phyloP scores from a whole-genome alignment of 1,284 basidiomycete species.

The Malassezia furfur region DNA sequence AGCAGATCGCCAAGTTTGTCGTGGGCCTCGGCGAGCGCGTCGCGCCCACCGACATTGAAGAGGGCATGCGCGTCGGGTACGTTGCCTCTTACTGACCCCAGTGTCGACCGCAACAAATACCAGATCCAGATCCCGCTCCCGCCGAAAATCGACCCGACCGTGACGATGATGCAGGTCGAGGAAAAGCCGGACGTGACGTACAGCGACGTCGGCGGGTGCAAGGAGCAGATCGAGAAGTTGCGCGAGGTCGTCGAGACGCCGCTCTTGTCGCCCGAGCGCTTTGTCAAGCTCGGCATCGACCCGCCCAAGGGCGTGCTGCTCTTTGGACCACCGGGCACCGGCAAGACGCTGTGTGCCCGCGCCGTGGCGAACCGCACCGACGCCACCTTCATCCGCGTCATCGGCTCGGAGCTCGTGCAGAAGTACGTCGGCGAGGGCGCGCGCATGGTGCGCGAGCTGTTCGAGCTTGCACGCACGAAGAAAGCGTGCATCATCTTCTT shows the following conservation, averaged over 20 bases:
- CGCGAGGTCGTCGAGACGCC: constrained; percentile 97
- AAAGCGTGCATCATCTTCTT: constrained; percentile 99
- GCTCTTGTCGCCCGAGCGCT: constrained; percentile 79
- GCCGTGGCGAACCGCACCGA: constrained; percentile 98
- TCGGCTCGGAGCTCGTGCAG: constrained; percentile 95
- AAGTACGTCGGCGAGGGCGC: constrained; percentile 99
- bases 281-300: constrained; percentile 95
- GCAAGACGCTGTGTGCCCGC: constrained; percentile 94
- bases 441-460: constrained; percentile 94
- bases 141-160: constrained; percentile 96
- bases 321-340: constrained; percentile 90
- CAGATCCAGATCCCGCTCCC: constrained; percentile 99
- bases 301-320: constrained; percentile 96
- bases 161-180: constrained; percentile 99
- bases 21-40: constrained; percentile 93
- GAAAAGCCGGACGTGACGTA: constrained; percentile 98
- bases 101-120: constrained; percentile 88
- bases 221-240: constrained; percentile 98
- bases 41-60: constrained; percentile 95
- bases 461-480: constrained; percentile 97
- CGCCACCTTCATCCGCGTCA: constrained; percentile 97
- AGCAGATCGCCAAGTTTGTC: constrained; percentile 99
- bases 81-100: constrained; percentile 31
- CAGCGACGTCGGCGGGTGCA: constrained; percentile 94
- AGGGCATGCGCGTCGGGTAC: constrained; percentile 98